A percentile compares a stretch with the other conserved stretches of the same genome.
Conservation (phyloP, 163 green algal genomes). For the Prototheca cutis region DNA sequence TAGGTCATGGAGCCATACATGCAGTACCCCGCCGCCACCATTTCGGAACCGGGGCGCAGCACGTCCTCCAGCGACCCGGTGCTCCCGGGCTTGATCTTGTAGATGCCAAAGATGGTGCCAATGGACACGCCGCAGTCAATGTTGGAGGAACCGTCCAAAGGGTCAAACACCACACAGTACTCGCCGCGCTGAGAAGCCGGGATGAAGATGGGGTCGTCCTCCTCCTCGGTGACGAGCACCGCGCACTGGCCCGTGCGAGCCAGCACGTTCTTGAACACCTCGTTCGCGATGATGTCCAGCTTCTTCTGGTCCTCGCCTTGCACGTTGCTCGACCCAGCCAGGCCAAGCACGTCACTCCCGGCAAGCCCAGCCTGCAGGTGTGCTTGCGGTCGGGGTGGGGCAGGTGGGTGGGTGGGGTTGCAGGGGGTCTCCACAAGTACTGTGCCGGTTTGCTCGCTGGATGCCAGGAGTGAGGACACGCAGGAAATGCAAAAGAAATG, state of each 20-base stretch:
- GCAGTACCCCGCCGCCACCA: constrained; percentile 65
- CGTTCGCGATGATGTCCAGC: constrained; percentile 51
- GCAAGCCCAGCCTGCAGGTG: constrained; percentile 37
- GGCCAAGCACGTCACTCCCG: constrained; percentile 32
- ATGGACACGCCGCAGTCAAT: constrained; percentile 67
- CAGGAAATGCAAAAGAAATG: no score
- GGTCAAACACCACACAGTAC: constrained; percentile 61
- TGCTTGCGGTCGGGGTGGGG: neutral
- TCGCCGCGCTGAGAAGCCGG: constrained; percentile 25
- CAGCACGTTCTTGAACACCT: constrained; percentile 54
- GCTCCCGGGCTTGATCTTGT: constrained; percentile 22
- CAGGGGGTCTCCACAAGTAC: neutral
- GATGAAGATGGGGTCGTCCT: constrained; percentile 38
- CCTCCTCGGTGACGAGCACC: constrained; percentile 43
- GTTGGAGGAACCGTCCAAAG: constrained; percentile 60
- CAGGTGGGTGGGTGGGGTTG: no score
- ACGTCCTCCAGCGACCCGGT: constrained; percentile 36
- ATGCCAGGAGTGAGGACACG: no score
- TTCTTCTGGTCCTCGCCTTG: constrained; percentile 62
- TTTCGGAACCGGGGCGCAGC: constrained; percentile 38
- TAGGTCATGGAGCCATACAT: constrained; percentile 56
- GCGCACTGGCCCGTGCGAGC: constrained; percentile 31
- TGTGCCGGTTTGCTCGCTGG: neutral
- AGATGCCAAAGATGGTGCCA: constrained; percentile 68
- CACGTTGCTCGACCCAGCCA: constrained; percentile 38